phyloP scores from a whole-genome alignment of 768 basidiomycete species.

The Trametes maxima region DNA sequence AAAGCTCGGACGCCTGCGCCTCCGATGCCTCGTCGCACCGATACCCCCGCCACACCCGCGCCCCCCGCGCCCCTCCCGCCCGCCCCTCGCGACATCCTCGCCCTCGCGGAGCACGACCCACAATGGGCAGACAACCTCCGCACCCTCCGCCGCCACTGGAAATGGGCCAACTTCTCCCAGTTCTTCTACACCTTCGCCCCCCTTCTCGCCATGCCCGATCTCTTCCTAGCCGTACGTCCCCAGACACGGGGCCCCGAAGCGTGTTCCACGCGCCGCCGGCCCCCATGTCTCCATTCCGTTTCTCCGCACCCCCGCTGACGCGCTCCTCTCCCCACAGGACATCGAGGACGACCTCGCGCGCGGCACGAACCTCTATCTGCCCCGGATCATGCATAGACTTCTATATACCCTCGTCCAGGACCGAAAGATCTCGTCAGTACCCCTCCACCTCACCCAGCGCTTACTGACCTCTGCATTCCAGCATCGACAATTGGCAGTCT shows the following conservation, averaged over 20 bases:
- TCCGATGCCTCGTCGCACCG: constrained; percentile 39
- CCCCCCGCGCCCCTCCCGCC: constrained; percentile 26
- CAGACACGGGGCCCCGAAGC: neutral
- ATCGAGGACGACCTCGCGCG: constrained; percentile 75
- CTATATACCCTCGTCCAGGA: constrained; percentile 78
- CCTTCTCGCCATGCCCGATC: constrained; percentile 70
- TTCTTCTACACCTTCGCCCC: constrained; percentile 86
- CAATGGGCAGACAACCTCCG: constrained; percentile 40
- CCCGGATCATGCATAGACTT: constrained; percentile 75
- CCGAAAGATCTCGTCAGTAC: constrained; percentile 71
- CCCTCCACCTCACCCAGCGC: constrained; percentile 22
- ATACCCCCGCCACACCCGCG: constrained; percentile 30
- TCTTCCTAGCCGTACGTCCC: constrained; percentile 61
- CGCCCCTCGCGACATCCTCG: constrained; percentile 21
- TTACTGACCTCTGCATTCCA: constrained; percentile 35
- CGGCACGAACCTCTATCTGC: constrained; percentile 59
- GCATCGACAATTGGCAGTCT: constrained; percentile 78
- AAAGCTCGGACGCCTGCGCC: constrained; percentile 33
- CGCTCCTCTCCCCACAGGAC: constrained; percentile 49
- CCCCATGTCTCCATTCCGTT: neutral
- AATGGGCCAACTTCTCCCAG: constrained; percentile 91
- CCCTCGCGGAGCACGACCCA: constrained; percentile 27
- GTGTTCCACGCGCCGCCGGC: constrained; percentile 10
- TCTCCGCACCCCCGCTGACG: constrained; percentile 7
- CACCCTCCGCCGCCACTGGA: constrained; percentile 78